Evolutionary conservation across 805 yeast species (phyloP), one percentile per base, ranked within the genome.

Genomic region (Torulaspora franciscae): DNA sequence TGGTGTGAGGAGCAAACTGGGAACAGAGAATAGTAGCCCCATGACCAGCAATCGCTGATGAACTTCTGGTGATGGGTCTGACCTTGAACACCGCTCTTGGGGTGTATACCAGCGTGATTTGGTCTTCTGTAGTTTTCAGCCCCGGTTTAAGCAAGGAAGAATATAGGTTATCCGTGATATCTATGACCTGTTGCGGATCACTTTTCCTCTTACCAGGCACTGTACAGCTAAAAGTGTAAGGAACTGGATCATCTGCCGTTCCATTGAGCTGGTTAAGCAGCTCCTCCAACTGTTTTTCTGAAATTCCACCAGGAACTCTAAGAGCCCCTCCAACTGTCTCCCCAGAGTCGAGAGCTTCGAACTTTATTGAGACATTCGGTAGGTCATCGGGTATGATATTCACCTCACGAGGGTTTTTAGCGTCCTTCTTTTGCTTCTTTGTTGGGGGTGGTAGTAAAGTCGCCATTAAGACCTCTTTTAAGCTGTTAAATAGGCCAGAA

Each of bases 31-130:
- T 87, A 0, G 98, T 93, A 2, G 95, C 79, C 1, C 96, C 96
- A 62, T 93, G 99, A 5, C 99, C 99, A 1, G 95, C 79, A 43
- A 93, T 91, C 0, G 97, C 89, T 8, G 95, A 90, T 4, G 89
- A 82, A 2, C 95, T 81, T 58, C 98, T 73, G 0, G 97, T 88
- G 11, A 93, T 86, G 3, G 96, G 88, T 52, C 77, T 81, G 9
- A 93, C 99, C 57, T 87, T 87, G 74, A 93, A 93, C 2, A 93
- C 83, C 0, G 99, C 96, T 51, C 95, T 77, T 32, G 99, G 99
- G 0, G 96, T 89, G 62, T 84, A 93, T 4, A 90, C 85, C 43
- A 93, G 72, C 0, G 96, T 90, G 70, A 93, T 69, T 58, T 84
- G 84, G 66, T 93, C 99, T 74, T 93, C 99, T 0, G 98, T 85